Conservation (phyloP, 2,329 filamentous ascomycete genomes). For the Pseudogymnoascus sp. region DNA sequence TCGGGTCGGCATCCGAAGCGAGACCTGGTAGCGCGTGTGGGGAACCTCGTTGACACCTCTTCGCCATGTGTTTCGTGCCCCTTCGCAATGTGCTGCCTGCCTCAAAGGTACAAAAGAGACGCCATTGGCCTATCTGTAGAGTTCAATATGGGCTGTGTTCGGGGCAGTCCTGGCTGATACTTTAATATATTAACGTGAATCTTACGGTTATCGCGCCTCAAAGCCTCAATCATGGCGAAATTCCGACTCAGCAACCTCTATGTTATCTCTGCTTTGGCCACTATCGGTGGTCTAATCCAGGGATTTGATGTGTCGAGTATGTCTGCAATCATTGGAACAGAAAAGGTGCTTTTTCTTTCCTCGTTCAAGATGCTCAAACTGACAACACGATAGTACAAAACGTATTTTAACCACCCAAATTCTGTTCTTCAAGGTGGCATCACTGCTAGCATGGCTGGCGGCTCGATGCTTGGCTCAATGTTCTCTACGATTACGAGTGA, state of each 20-base stretch:
- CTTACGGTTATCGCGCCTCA: neutral
- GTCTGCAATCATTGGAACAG: constrained; percentile 42
- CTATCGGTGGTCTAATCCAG: constrained; percentile 9
- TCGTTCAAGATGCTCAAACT: neutral
- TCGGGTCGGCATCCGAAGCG: neutral
- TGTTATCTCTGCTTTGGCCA: constrained; percentile 7
- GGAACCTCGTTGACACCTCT: neutral
- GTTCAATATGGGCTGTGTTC: neutral
- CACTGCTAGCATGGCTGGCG: constrained; percentile 39
- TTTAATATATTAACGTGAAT: neutral
- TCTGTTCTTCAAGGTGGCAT: constrained; percentile 34
- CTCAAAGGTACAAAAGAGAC: neutral
- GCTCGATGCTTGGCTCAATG: constrained; percentile 39
- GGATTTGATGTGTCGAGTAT: constrained; percentile 50
- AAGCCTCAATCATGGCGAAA: constrained; percentile 9
- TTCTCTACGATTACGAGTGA: constrained; percentile 39
- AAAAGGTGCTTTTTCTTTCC: constrained; percentile 9
- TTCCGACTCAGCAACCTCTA: constrained; percentile 9
- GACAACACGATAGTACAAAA: neutral
- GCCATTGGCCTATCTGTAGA: neutral
- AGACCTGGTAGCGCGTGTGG: neutral
- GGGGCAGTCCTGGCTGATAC: neutral
- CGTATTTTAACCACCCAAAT: neutral
- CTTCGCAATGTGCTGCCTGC: neutral
- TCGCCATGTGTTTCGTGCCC: neutral